These are phyloP conservation scores for Elsinoe necatrix DNA, from an alignment of 2,329 filamentous ascomycete species.

Conservation along the genomic window DNA sequence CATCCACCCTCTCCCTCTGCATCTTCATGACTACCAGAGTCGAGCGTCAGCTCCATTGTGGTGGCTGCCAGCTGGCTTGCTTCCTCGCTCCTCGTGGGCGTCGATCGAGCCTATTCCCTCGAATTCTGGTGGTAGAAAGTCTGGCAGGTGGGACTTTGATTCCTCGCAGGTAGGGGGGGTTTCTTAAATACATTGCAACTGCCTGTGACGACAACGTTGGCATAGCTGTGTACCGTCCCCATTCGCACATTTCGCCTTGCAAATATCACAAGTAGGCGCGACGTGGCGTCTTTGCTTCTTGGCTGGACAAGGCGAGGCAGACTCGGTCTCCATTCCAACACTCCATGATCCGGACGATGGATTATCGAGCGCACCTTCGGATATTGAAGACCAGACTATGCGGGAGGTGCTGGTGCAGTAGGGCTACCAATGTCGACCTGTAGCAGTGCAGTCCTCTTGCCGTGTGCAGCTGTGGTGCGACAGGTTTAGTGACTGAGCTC, in stretches of 20 bases:
- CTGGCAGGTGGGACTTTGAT: not conserved
- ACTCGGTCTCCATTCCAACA: not conserved
- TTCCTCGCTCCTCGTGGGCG: not conserved
- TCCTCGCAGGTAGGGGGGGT: conserved; percentile 42
- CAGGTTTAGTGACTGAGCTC: too few relatives aligned
- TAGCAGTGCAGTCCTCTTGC: too few relatives aligned
- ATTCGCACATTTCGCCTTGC: conserved; percentile 32
- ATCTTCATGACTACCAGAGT: not conserved
- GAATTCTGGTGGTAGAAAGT: not conserved
- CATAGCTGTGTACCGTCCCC: conserved; percentile 37
- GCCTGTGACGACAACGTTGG: conserved; percentile 28
- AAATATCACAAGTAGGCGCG: conserved; percentile 26
- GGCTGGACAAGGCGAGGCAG: not conserved
- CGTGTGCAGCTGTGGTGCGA: too few relatives aligned
- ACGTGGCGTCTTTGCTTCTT: conserved; percentile 17
- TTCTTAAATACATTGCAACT: conserved; percentile 39
- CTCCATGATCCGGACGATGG: too few relatives aligned
- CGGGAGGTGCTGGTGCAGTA: too few relatives aligned
- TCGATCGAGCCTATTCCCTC: not conserved
- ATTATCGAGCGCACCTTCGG: too few relatives aligned
- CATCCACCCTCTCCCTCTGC: too few relatives aligned
- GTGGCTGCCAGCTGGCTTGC: too few relatives aligned
- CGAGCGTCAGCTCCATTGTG: not conserved
- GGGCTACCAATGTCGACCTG: too few relatives aligned
- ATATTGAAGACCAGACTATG: too few relatives aligned